A percentile compares a stretch with the other conserved stretches of the same genome.
Evolutionary conservation across 257 asterid genomes (phyloP).

Genomic region (Plantago ovata): DNA sequence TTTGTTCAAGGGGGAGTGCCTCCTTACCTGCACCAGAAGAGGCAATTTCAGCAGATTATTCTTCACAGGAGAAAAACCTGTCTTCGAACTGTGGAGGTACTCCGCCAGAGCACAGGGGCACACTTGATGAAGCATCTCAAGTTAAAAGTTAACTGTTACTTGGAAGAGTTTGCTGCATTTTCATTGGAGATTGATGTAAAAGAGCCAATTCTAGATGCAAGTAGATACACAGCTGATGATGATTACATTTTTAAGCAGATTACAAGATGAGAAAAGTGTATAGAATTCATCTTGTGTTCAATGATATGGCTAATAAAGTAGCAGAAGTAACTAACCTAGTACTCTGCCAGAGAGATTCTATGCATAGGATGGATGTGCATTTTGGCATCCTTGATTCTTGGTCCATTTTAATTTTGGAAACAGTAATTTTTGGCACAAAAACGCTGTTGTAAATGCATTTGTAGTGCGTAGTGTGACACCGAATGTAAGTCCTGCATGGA

Average conservation of each 20-base stretch:
- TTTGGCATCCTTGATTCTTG: conserved; percentile 35
- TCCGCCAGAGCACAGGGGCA: conserved; percentile 41
- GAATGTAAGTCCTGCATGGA: conserved; percentile 23
- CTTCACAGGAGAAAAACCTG: conserved; percentile 22
- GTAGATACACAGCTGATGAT: conserved; percentile 12
- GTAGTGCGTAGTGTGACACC: conserved; percentile 37
- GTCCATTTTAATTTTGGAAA: conserved; percentile 20
- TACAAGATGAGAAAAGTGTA: conserved; percentile 22
- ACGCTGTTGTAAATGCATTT: conserved; percentile 37
- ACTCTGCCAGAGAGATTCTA: conserved; percentile 45
- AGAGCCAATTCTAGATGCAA: not conserved
- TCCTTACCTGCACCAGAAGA: conserved; percentile 29
- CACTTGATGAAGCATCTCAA: conserved; percentile 44
- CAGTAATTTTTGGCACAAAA: conserved; percentile 17
- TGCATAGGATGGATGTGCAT: conserved; percentile 29
- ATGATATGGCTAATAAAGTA: conserved; percentile 18
- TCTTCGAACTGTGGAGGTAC: conserved; percentile 35
- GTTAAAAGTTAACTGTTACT: conserved; percentile 29
- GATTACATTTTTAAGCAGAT: conserved; percentile 24
- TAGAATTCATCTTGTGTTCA: conserved; percentile 15
- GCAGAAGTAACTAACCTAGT: conserved; percentile 26
- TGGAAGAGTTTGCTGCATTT: conserved; percentile 33
- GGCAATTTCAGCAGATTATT: conserved; percentile 24
- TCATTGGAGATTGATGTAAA: conserved; percentile 15
- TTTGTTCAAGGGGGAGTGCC: conserved; percentile 27